Evolutionary conservation across 2,329 filamentous ascomycete genomes (phyloP), one percentile per base, ranked within the genome.

Genomic region (Exophiala viscosa): DNA sequence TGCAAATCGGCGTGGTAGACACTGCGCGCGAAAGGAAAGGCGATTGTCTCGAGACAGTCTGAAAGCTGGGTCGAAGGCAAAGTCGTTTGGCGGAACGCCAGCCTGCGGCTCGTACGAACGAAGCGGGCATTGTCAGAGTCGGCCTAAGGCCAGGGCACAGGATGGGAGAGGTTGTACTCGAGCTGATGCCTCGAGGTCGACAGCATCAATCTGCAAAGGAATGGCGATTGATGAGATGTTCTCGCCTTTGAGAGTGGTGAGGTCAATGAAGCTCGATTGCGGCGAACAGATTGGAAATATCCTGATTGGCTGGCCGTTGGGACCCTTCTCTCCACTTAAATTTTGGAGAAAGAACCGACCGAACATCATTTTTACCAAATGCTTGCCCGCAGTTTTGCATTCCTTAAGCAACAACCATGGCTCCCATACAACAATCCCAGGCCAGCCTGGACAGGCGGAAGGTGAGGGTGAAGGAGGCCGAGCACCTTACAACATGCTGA

Each of bases 31-130:
- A 72, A n/a, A 61, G 34, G 36, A 61, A 33, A 31, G 55, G 54
- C 35, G 57, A 48, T 33, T 54, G 58, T 51, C 55, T 43, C 10
- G 46, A 52, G 41, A 41, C 38, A 31, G 48, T 32, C 62, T 69
- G 66, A 59, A 69, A 70, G 66, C 74, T 76, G 67, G 78, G 75
- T 69, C 76, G 73, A 59, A 79, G 72, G 67, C 76, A 81, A 60
- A 82, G 72, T 67, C 79, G 78, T 73, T 81, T 82, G 64, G 80
- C 76, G 69, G 78, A 74, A 70, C 77, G 77, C 45, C 52, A 32
- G 71, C 77, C 73, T 69, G 78, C 79, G 62, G 84, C 72, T 67
- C 82, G 81, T 66, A 78, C 74, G 68, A 85, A 75, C 47, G 80
- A 74, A 61, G 78, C 79, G 71, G 82, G 78, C 83, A 86, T 85